These are phyloP conservation scores for Candida easanensis DNA, from an alignment of 805 yeast species.

Conservation along the genomic window DNA sequence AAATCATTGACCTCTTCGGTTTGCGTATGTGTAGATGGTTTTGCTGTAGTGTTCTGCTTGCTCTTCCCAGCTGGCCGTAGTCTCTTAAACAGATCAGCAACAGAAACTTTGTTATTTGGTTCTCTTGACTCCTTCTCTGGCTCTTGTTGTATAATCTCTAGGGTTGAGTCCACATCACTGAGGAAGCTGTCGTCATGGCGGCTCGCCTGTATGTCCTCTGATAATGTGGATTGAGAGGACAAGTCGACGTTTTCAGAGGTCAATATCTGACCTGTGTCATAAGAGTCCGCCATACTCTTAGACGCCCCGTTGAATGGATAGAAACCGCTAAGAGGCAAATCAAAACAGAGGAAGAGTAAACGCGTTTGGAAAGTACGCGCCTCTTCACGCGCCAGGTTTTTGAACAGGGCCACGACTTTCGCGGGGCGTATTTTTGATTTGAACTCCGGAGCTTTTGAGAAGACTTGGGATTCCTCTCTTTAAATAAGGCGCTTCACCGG, in stretches of 20 bases:
- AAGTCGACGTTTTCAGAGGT: neutral
- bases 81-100: slow-evolving; percentile 15
- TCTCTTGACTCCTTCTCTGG: neutral
- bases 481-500: neutral
- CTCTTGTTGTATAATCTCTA: neutral
- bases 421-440: neutral
- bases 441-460: neutral
- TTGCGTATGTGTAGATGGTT: neutral
- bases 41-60: neutral
- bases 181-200: slow-evolving; percentile 7
- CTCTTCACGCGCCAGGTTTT: no score
- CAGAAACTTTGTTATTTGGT: slow-evolving; percentile 4
- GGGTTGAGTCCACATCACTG: slow-evolving; percentile 11
- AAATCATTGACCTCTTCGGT: no score
- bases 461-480: no score
- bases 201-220: slow-evolving; percentile 1
- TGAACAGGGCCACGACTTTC: slow-evolving; percentile 2
- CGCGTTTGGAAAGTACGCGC: neutral
- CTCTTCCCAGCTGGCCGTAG: neutral
- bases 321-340: neutral
- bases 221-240: slow-evolving; percentile 5
- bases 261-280: neutral
- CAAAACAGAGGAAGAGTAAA: neutral
- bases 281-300: neutral
- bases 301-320: neutral